Evolutionary conservation across 345 rosid species (phyloP).

Genomic region (Rhodomyrtus tomentosa): DNA sequence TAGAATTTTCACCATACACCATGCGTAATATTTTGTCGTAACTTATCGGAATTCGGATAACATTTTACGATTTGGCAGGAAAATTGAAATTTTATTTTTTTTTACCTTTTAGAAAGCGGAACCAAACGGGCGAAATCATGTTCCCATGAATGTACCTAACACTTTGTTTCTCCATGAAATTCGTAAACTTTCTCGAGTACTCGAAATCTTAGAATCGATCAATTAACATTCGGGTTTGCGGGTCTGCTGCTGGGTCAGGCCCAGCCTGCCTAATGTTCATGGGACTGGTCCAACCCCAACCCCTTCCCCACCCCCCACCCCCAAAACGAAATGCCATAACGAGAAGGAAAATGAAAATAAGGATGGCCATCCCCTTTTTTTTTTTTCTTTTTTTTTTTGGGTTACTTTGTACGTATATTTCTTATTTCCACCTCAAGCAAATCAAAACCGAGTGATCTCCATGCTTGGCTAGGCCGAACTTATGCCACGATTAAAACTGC

Average conservation of each 20-base stretch:
- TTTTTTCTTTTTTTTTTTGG: neutral
- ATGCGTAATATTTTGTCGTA: neutral
- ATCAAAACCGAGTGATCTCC: neutral
- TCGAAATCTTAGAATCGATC: neutral
- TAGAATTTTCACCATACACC: fast-evolving
- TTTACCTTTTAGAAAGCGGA: neutral
- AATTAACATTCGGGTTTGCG: neutral
- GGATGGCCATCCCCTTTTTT: neutral
- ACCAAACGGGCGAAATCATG: neutral
- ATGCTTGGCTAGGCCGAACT: fast-evolving
- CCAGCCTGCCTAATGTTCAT: neutral
- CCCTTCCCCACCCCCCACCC: too few species aligned
- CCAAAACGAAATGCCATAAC: neutral
- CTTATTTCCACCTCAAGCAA: neutral
- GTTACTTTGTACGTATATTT: too few species aligned
- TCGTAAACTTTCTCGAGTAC: neutral
- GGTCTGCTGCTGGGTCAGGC: neutral
- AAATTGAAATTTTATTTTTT: neutral
- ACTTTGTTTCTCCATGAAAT: neutral
- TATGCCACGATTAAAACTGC: neutral
- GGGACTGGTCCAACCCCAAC: neutral
- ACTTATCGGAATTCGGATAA: neutral
- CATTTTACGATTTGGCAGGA: neutral
- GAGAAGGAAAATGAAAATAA: neutral
- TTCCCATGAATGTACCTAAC: neutral